Conservation (phyloP, 164 flowering plant genomes). For the Piper longum region DNA sequence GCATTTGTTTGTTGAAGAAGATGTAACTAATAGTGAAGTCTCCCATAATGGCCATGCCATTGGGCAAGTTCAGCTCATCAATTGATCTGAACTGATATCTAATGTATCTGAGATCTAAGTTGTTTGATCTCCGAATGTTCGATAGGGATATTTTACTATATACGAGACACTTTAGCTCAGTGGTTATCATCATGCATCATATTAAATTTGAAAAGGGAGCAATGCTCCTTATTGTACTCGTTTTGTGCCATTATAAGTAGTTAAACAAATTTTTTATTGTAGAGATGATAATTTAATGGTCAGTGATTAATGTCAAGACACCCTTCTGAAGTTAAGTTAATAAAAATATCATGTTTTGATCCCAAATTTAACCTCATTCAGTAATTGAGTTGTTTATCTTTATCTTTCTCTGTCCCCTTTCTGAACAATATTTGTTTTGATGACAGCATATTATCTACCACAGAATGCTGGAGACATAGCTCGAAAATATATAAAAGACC, state of each 20-base stretch:
- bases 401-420: background rate
- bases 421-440: background rate
- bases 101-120: background rate
- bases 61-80: background rate
- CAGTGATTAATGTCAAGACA: too few relatives aligned
- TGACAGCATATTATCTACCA: slow-evolving; percentile 84
- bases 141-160: background rate
- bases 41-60: background rate
- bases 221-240: too few relatives aligned
- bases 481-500: slow-evolving; percentile 76
- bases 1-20: background rate
- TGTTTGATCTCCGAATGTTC: background rate
- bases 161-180: too few relatives aligned
- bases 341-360: too few relatives aligned
- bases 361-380: background rate
- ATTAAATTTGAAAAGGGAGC: too few relatives aligned
- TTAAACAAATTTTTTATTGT: too few relatives aligned
- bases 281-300: too few relatives aligned
- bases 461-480: slow-evolving; percentile 96
- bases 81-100: background rate
- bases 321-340: background rate
- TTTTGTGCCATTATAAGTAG: too few relatives aligned
- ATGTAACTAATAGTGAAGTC: too few relatives aligned
- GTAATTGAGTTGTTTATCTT: background rate
- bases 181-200: too few relatives aligned